Conservation (phyloP, 371 early-diverging fungal genomes). For the Mucor saturninus region DNA sequence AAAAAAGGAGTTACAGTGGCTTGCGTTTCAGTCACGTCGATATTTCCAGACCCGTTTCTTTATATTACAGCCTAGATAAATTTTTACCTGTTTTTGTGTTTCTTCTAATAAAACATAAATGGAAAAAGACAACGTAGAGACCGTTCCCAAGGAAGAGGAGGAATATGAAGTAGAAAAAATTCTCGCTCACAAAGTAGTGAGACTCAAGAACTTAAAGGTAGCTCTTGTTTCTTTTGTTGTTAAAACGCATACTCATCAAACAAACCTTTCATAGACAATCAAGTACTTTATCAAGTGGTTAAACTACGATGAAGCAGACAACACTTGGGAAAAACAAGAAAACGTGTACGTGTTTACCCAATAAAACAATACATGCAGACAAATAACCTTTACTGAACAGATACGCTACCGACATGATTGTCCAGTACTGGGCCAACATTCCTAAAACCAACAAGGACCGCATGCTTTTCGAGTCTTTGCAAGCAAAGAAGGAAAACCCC, state of each 20-base stretch:
- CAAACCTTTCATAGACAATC: constrained; percentile 7
- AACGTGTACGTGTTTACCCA: constrained; percentile 35
- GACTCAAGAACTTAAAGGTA: constrained; percentile 6
- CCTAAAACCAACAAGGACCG: constrained; percentile 8
- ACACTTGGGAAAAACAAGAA: constrained; percentile 49
- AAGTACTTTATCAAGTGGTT: constrained; percentile 49
- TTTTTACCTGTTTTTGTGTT: background rate
- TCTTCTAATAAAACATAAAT: background rate
- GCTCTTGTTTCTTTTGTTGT: too few species aligned
- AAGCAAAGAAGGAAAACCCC: constrained; percentile 7
- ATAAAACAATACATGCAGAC: too few species aligned
- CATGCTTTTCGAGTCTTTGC: constrained; percentile 6
- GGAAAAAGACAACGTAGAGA: background rate
- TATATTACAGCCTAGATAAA: too few species aligned
- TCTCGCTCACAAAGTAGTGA: constrained; percentile 22
- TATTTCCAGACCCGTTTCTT: too few species aligned
- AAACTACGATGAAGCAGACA: constrained; percentile 34
- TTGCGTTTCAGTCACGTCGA: too few species aligned
- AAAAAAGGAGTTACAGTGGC: too few species aligned
- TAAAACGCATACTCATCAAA: background rate
- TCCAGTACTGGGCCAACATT: constrained; percentile 19
- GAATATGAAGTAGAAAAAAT: constrained; percentile 48
- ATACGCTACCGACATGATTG: constrained; percentile 18
- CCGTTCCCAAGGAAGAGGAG: constrained; percentile 14
- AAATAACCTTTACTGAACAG: constrained; percentile 1